Percentiles rank a stretch among this genome's conserved stretches.
Evolutionary conservation across 257 asterid genomes (phyloP).

Genomic region (Marsdenia floribunda): DNA sequence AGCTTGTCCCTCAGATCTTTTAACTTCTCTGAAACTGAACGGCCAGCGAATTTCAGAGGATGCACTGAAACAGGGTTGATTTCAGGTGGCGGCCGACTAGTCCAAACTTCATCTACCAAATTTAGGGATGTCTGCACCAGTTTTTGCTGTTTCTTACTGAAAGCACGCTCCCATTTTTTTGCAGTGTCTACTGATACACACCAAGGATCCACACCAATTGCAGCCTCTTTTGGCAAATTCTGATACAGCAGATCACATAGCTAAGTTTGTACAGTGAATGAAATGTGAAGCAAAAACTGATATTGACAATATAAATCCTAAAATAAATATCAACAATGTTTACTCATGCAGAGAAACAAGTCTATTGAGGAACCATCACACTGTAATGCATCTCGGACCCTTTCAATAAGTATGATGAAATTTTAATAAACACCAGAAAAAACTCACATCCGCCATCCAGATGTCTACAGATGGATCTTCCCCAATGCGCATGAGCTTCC

Average conservation of each 20-base stretch:
- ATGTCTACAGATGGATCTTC: slow-evolving; percentile 73
- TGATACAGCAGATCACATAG: slow-evolving; percentile 25
- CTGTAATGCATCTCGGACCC: neutral
- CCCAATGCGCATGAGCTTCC: slow-evolving; percentile 97
- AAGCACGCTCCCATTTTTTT: slow-evolving; percentile 73
- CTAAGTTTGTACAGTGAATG: neutral
- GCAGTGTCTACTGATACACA: slow-evolving; percentile 92
- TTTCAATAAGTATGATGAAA: no score
- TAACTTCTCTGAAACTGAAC: slow-evolving; percentile 74
- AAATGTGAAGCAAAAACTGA: neutral
- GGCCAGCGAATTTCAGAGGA: slow-evolving; percentile 73
- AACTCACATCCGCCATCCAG: slow-evolving; percentile 92
- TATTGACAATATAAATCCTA: neutral
- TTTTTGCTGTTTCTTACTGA: slow-evolving; percentile 70
- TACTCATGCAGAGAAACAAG: neutral
- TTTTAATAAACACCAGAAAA: neutral
- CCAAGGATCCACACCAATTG: slow-evolving; percentile 93
- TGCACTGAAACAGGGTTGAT: slow-evolving; percentile 66
- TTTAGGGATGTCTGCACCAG: slow-evolving; percentile 59
- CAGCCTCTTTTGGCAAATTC: slow-evolving; percentile 71
- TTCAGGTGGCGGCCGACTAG: slow-evolving; percentile 61
- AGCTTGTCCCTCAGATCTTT: slow-evolving; percentile 78
- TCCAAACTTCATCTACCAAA: slow-evolving; percentile 95
- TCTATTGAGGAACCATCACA: neutral
- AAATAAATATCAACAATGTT: neutral